Evolutionary conservation across 371 early-diverging fungal genomes (phyloP).

Genomic region (Paraphysoderma sedebokerense): DNA sequence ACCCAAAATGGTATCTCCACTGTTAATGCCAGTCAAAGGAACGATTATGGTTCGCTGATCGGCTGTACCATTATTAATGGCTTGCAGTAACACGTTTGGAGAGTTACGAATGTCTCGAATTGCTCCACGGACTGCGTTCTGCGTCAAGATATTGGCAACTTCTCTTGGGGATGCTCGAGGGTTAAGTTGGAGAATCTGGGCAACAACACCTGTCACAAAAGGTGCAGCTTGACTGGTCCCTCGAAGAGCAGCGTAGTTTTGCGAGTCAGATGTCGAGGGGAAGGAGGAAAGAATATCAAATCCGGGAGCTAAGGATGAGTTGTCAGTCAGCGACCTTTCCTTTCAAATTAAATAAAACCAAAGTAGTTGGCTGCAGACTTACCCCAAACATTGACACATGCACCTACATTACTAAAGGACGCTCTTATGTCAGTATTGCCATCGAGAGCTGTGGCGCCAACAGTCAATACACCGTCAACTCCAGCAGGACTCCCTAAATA

Average conservation of each 20-base stretch:
- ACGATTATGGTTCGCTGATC: no score
- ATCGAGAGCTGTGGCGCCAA: background rate
- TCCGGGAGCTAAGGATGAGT: slow-evolving; percentile 1
- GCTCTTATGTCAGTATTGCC: background rate
- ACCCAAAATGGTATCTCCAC: no score
- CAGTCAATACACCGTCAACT: background rate
- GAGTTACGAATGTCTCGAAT: no score
- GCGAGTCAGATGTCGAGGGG: background rate
- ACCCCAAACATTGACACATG: background rate
- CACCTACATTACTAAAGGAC: background rate
- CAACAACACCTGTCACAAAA: slow-evolving; percentile 2
- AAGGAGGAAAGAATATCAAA: background rate
- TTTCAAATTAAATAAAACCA: no score
- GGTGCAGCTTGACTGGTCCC: slow-evolving; percentile 2
- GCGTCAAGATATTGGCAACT: no score
- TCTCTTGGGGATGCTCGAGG: background rate
- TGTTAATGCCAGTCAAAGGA: no score
- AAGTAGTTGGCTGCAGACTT: no score
- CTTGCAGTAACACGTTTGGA: no score
- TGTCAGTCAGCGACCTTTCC: no score
- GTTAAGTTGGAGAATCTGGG: background rate
- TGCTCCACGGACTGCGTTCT: no score
- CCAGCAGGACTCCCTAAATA: background rate
- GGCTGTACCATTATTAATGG: no score
- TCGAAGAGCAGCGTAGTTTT: background rate